Conservation (phyloP, 306 rosid genomes). For the Ammopiptanthus mongolicus region DNA sequence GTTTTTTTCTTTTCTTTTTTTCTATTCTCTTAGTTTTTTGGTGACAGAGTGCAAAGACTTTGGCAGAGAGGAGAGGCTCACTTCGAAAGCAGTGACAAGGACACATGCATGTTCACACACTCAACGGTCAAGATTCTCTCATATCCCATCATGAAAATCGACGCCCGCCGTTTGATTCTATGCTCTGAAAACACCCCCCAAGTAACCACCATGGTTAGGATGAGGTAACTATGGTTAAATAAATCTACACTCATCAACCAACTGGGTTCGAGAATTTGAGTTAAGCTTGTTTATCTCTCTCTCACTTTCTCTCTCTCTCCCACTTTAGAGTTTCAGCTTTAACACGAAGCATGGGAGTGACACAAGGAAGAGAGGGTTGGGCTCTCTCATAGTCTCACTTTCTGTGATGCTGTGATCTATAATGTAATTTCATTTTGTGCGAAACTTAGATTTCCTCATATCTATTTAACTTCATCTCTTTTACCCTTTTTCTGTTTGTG, state of each 20-base stretch:
- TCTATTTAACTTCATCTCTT: constrained; percentile 30
- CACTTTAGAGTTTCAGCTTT: constrained; percentile 29
- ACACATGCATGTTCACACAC: constrained; percentile 76
- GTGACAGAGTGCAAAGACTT: constrained; percentile 23
- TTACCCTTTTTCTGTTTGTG: neutral
- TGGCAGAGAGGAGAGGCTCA: constrained; percentile 35
- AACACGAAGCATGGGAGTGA: constrained; percentile 27
- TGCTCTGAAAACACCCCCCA: neutral
- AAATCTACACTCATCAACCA: neutral
- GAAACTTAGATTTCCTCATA: constrained; percentile 42
- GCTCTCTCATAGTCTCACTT: neutral
- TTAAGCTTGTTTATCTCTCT: neutral
- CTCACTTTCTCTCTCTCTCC: neutral
- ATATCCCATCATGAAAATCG: constrained; percentile 17
- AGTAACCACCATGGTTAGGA: constrained; percentile 14
- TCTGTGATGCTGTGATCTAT: neutral
- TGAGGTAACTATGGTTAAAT: constrained; percentile 47
- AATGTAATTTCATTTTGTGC: constrained; percentile 29
- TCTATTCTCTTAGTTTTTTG: neutral
- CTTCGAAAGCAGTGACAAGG: constrained; percentile 67
- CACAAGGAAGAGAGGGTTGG: constrained; percentile 9
- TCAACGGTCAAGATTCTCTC: constrained; percentile 57
- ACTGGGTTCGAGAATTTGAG: neutral
- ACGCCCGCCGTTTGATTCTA: constrained; percentile 25
- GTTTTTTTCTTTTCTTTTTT: neutral